A percentile compares a stretch with the other conserved stretches of the same genome.
Evolutionary conservation across 768 basidiomycete species (phyloP).

Genomic region (Pleurotus sapidus): DNA sequence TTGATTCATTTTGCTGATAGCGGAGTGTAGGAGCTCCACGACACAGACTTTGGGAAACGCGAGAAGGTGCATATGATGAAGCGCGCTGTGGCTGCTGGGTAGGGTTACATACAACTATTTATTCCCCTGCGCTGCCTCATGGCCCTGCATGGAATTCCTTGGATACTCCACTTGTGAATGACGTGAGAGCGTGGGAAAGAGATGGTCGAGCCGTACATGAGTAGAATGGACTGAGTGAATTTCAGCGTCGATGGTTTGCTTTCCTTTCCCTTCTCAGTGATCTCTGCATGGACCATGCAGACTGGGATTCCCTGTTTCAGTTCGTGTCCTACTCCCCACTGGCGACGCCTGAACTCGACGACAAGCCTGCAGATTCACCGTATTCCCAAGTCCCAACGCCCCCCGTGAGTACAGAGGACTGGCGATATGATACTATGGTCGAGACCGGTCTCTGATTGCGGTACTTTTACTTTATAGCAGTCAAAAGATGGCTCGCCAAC

Average conservation of each 20-base stretch:
- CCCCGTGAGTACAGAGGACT: constrained; percentile 40
- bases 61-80: constrained; percentile 83
- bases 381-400: constrained; percentile 57
- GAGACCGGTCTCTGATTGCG: too few species aligned
- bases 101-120: too few species aligned
- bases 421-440: too few species aligned
- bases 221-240: background rate
- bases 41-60: constrained; percentile 85
- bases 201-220: too few species aligned
- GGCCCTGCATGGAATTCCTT: too few species aligned
- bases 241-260: background rate
- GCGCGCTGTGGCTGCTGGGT: background rate
- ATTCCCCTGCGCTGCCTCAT: too few species aligned
- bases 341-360: constrained; percentile 39
- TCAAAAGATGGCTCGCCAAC: constrained; percentile 44
- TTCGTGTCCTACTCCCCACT: constrained; percentile 34
- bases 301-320: constrained; percentile 64
- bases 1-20: background rate
- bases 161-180: too few species aligned
- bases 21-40: constrained; percentile 70
- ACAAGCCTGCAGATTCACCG: constrained; percentile 31
- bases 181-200: too few species aligned
- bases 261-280: background rate
- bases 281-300: constrained; percentile 36
- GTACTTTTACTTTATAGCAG: constrained; percentile 25